Evolutionary conservation across 2,329 filamentous ascomycete genomes (phyloP), one percentile per base, ranked within the genome.

Genomic region (Xylaria hypoxylon): DNA sequence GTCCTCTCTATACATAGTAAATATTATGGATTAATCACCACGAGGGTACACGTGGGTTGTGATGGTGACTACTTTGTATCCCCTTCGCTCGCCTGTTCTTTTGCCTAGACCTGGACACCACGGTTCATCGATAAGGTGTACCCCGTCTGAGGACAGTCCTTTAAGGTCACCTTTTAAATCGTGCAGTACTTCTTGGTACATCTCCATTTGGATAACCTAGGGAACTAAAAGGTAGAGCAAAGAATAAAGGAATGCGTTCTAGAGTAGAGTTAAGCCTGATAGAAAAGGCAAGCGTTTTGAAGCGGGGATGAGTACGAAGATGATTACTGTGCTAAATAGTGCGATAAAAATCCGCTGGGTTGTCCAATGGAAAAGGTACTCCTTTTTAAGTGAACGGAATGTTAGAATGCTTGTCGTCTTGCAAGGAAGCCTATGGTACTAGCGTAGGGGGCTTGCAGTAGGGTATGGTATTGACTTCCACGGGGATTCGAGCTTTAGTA

Each of bases 221-320:
- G 44, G 44, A 24, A 13, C 10, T 3, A 47, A 6, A 13, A 47
- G 44, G 44, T 26, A 24, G 19, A 47, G 8, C 7, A 47, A 13
- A 15, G 35, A 13, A 11, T 11, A 22, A 48, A 47, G 44, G 6
- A 47, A 47, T 11, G 22, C 5, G 11, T 47, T 47, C 44, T 19
- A 47, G 7, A 47, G 22, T 6, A 47, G 44, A 22, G 44, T 47
- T 19, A 26, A 22, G n/a, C 44, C 44, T 24, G 44, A 47, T 5
- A 47, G n/a, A 24, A 47, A 47, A 26, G 44, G 19, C 22, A 47
- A 19, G 44, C 44, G 44, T 47, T 47, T 47, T 24, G 44, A 15
- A 26, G 44, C 44, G 11, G 44, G 44, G 19, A 47, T 24, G 11
- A 47, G n/a, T 24, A 26, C 8, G 44, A 47, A 47, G 22, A 6